phyloP scores from a whole-genome alignment of 2,329 filamentous ascomycete genomes.

The Epichloe gansuensis region DNA sequence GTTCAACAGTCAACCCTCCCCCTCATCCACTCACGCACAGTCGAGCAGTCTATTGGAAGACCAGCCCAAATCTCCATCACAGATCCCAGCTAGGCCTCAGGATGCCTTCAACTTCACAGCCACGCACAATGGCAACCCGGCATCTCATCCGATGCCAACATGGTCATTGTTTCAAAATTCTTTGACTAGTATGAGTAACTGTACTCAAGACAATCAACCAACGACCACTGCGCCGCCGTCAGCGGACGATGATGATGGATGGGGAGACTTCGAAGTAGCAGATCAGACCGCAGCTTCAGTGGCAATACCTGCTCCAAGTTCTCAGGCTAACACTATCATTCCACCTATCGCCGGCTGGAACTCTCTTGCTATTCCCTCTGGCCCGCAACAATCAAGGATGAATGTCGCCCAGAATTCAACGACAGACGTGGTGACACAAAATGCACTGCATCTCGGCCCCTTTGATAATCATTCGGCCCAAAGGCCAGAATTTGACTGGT shows the following conservation, averaged over 20 bases:
- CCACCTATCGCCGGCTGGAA: neutral
- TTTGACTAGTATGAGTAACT: conserved; percentile 9
- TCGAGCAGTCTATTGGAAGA: conserved; percentile 3
- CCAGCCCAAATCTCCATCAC: conserved; percentile 7
- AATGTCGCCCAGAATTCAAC: neutral
- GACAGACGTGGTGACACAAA: neutral
- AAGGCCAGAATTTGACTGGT: conserved; percentile 9
- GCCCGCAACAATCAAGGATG: neutral
- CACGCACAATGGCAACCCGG: conserved; percentile 8
- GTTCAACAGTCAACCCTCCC: conserved; percentile 38
- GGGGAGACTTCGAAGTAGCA: conserved; percentile 56
- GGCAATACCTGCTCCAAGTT: neutral
- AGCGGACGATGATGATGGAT: conserved; percentile 46
- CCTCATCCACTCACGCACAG: conserved; percentile 15
- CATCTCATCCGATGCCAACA: conserved; percentile 13
- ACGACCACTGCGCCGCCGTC: neutral
- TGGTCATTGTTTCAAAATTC: conserved; percentile 21
- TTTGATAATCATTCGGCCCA: neutral
- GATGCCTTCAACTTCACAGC: conserved; percentile 15
- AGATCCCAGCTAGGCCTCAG: conserved; percentile 5
- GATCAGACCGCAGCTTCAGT: conserved; percentile 13
- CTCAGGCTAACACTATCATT: neutral
- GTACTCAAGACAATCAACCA: conserved; percentile 6
- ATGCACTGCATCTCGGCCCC: neutral
- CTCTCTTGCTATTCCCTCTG: neutral